phyloP scores from a whole-genome alignment of 345 rosid species.

The Cardamine resedifolia region DNA sequence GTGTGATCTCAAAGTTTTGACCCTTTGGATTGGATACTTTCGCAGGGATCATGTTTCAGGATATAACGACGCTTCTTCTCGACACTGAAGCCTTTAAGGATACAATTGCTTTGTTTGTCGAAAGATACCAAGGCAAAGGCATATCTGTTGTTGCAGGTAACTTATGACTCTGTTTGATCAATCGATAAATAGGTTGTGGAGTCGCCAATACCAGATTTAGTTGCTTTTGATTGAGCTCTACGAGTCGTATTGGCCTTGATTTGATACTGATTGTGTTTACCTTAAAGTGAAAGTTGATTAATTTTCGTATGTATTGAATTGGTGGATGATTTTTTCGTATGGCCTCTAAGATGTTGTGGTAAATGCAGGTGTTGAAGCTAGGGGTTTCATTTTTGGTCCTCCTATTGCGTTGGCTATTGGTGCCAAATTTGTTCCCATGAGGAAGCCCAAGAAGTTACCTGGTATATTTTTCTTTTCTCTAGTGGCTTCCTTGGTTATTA shows the following conservation, averaged over 20 bases:
- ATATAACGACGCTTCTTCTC: conserved; percentile 78
- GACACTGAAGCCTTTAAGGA: conserved; percentile 70
- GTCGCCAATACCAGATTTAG: background rate
- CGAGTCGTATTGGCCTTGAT: background rate
- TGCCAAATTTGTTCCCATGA: conserved; percentile 96
- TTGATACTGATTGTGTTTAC: background rate
- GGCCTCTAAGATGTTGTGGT: background rate
- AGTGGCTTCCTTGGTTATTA: background rate
- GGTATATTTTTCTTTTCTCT: conserved; percentile 43
- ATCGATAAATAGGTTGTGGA: background rate
- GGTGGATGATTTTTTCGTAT: background rate
- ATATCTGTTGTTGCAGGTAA: conserved; percentile 85
- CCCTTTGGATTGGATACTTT: background rate
- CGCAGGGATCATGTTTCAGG: conserved; percentile 89
- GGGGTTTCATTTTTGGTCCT: conserved; percentile 99
- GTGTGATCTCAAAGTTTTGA: background rate
- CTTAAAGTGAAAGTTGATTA: background rate
- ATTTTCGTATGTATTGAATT: background rate
- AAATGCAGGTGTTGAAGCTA: conserved; percentile 85
- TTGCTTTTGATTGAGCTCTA: background rate
- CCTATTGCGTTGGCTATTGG: conserved; percentile 99
- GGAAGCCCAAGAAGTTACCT: conserved; percentile 95
- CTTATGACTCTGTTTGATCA: background rate
- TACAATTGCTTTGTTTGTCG: conserved; percentile 83
- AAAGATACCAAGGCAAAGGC: conserved; percentile 60